Evolutionary conservation across 2,329 filamentous ascomycete genomes (phyloP), one percentile per base, ranked within the genome.

Genomic region (Colletotrichum sp.): DNA sequence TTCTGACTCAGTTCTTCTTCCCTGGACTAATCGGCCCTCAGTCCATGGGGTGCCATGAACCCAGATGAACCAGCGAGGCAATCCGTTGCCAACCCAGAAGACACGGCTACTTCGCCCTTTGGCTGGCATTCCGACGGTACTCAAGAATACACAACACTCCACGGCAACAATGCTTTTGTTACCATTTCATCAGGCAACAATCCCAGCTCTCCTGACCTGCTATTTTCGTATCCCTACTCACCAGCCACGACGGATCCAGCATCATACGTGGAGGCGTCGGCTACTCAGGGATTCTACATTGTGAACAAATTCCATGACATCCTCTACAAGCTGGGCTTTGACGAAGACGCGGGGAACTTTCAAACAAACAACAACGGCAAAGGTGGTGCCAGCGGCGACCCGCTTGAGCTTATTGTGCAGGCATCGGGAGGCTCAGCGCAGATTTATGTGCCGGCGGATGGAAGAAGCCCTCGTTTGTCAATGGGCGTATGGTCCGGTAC

Each of bases 211-310:
- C n/a, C 44, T 22, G 2, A 2, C 11, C n/a, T 22, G 16, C 44
- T 52, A 13, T 52, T 52, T 4, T 52, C 44, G 11, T 52, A 52
- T 78, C 78, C 82, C n/a, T 90, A 85, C 80, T 82, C 83, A 19
- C 78, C 82, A 3, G 79, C 77, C 62, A 78, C 81, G 61, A 80
- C 84, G 2, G 78, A 85, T 44, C 86, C 86, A 2, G 79, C 80
- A 22, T 77, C 77, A 3, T 92, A 92, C 81, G 82, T 84, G 6
- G 88, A 92, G 63, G 90, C 90, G 2, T 91, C 91, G 0, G 84
- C 90, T 68, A 88, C 89, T 0, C 91, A 93, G 82, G 86, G 92
- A 7, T 93, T 91, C 83, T 93, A 92, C 84, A 91, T 90, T 0
- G 85, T 87, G 39, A 92, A 92, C 84, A 86, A 84, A 39, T 92